These are phyloP conservation scores for Hamigera avellanea DNA, from an alignment of 495 filamentous ascomycete genomes.

Conservation along the genomic window DNA sequence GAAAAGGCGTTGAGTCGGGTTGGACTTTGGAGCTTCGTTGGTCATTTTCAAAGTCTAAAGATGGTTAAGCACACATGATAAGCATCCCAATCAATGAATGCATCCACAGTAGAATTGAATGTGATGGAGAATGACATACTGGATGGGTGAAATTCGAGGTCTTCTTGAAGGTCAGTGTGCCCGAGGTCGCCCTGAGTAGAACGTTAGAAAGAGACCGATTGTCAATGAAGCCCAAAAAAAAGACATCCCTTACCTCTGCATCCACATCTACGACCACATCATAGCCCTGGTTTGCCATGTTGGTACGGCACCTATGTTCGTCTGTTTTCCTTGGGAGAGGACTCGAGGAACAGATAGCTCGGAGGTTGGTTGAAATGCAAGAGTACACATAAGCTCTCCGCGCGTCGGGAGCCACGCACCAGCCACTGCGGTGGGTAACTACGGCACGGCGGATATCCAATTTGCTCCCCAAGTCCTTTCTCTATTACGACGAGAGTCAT, in stretches of 20 bases:
- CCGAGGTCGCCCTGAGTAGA: conserved; percentile 76
- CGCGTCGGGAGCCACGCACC: conserved; percentile 9
- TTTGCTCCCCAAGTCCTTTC: too few species aligned
- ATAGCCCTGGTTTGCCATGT: conserved; percentile 78
- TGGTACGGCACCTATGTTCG: conserved; percentile 13
- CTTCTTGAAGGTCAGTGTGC: conserved; percentile 94
- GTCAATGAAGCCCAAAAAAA: background rate
- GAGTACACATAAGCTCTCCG: conserved; percentile 9
- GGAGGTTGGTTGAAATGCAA: conserved; percentile 2
- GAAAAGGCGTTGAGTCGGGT: conserved; percentile 46
- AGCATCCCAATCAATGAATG: background rate
- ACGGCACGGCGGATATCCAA: too few species aligned
- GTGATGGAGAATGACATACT: conserved; percentile 34
- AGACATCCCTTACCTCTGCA: conserved; percentile 53
- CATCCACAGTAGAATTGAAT: background rate
- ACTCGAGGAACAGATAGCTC: background rate
- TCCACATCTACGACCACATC: conserved; percentile 97
- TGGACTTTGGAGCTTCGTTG: conserved; percentile 46
- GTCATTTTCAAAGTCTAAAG: conserved; percentile 41
- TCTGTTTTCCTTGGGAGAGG: conserved; percentile 5
- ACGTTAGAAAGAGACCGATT: conserved; percentile 11
- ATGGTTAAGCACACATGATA: background rate
- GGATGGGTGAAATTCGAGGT: conserved; percentile 96
- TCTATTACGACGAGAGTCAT: too few species aligned
- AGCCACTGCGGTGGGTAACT: conserved; percentile 13